Conservation (phyloP, 768 basidiomycete genomes). For the Cubamyces sp. region DNA sequence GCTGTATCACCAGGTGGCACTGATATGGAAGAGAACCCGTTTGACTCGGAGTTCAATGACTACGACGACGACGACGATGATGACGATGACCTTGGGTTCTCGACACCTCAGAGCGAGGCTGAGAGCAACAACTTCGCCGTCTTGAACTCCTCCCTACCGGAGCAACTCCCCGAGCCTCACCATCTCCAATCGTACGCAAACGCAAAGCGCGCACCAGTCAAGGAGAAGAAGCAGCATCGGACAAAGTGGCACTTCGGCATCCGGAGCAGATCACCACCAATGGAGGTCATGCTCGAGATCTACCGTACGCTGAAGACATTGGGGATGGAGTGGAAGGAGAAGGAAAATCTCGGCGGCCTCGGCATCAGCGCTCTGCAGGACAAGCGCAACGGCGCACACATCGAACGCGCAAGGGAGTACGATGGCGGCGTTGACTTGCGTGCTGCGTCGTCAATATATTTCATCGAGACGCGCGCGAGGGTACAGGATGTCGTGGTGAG, state of each 20-base stretch:
- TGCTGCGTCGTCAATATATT: slow-evolving; percentile 80
- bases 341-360: slow-evolving; percentile 74
- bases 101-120: slow-evolving; percentile 47
- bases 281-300: slow-evolving; percentile 99
- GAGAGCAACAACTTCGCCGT: slow-evolving; percentile 77
- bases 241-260: slow-evolving; percentile 99
- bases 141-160: slow-evolving; percentile 85
- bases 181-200: slow-evolving; percentile 72
- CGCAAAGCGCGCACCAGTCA: slow-evolving; percentile 49
- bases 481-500: slow-evolving; percentile 91
- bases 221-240: slow-evolving; percentile 73
- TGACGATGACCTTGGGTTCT: slow-evolving; percentile 55
- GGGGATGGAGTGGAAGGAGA: slow-evolving; percentile 98
- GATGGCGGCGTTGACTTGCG: slow-evolving; percentile 69
- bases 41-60: slow-evolving; percentile 72
- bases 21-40: slow-evolving; percentile 76
- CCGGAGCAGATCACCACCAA: slow-evolving; percentile 89
- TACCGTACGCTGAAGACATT: slow-evolving; percentile 88
- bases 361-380: slow-evolving; percentile 46
- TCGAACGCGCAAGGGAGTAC: slow-evolving; percentile 65
- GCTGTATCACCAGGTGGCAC: slow-evolving; percentile 62
- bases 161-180: slow-evolving; percentile 62
- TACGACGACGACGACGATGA: slow-evolving; percentile 60
- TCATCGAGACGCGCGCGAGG: slow-evolving; percentile 90
- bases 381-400: slow-evolving; percentile 43